Base-by-base conservation (phyloP, 495 filamentous ascomycete species). In the Lentithecium fluviatile region DNA sequence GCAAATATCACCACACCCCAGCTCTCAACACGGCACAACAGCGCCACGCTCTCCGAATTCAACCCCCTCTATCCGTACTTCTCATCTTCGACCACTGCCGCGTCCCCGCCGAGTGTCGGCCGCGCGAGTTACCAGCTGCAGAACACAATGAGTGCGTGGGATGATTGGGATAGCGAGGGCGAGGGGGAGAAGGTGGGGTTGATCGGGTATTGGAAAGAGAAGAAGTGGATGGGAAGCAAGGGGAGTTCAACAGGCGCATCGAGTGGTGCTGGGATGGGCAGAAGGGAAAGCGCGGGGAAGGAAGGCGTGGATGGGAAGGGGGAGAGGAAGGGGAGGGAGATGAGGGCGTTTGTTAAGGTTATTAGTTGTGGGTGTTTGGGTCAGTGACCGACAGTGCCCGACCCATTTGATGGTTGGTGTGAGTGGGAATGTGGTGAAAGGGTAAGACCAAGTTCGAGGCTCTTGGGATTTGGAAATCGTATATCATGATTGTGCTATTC, bases 141-240 rank as follows among this genome's bases (percentile, higher is more conserved):
- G 25, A 64, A 68, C 20, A 64, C 60, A 12, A 59, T 43, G 23
- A 64, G 60, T 19, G 65, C 58, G 46, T 68, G 65, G 65, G 65
- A 68, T 34, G 65, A 64, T 20, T 64, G 60, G 51, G 65, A 68
- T 32, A 56, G 53, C 40, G 58, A 67, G 13, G 29, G 10, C 3
- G 63, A 61, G 24, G 64, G 56, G 20, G 65, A 68, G 45, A 68
- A 60, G 40, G 50, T 34, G 0, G 52, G 59, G n/a, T 32, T 68
- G 38, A 55, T 68, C 11, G 60, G 50, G 17, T 67, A 67, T 32
- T 67, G 59, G 48, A 43, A 37, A n/a, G 45, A 48, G 8, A 52
- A 36, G 32, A 58, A 46, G 51, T 52, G 64, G 58, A 46, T 60
- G 23, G 60, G 60, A 2, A 64, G 60, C 52, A 19, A 50, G 37